Evolutionary conservation across 106 monocot species (phyloP).

Genomic region (Amphibolis antarctica): DNA sequence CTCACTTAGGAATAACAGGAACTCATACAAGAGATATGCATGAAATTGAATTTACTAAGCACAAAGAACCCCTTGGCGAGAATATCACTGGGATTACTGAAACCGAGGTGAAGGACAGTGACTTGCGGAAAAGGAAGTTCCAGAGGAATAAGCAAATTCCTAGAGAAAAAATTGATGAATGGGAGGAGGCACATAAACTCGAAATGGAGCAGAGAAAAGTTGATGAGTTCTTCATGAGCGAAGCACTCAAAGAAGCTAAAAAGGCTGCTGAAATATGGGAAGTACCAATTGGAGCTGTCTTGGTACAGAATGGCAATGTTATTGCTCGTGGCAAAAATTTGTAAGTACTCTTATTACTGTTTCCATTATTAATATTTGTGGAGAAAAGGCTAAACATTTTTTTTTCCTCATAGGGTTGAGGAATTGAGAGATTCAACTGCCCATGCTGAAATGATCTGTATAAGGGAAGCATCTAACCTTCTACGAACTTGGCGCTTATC

Average conservation of each 20-base stretch:
- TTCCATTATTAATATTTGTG: not conserved
- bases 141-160: constrained; percentile 58
- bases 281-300: constrained; percentile 88
- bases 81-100: constrained; percentile 19
- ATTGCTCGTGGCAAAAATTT: constrained; percentile 81
- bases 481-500: constrained; percentile 77
- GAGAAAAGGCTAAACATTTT: not conserved
- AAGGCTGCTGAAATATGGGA: constrained; percentile 85
- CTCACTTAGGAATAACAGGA: constrained; percentile 4
- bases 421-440: constrained; percentile 89
- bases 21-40: constrained; percentile 12
- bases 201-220: constrained; percentile 54
- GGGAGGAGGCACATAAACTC: constrained; percentile 70
- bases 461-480: constrained; percentile 74
- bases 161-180: constrained; percentile 60
- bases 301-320: constrained; percentile 78
- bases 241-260: constrained; percentile 87
- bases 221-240: constrained; percentile 93
- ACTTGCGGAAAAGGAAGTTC: constrained; percentile 45
- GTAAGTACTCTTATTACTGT: constrained; percentile 21
- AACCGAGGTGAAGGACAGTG: constrained; percentile 25
- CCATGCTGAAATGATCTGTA: constrained; percentile 97
- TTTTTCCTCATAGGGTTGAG: constrained; percentile 50
- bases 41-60: constrained; percentile 1
- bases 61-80: constrained; percentile 7